Percentiles rank a stretch among this genome's conserved stretches.
These are phyloP conservation scores for Xylariales sp. DNA, from an alignment of 2,329 filamentous ascomycete genomes.

Conservation along the genomic window DNA sequence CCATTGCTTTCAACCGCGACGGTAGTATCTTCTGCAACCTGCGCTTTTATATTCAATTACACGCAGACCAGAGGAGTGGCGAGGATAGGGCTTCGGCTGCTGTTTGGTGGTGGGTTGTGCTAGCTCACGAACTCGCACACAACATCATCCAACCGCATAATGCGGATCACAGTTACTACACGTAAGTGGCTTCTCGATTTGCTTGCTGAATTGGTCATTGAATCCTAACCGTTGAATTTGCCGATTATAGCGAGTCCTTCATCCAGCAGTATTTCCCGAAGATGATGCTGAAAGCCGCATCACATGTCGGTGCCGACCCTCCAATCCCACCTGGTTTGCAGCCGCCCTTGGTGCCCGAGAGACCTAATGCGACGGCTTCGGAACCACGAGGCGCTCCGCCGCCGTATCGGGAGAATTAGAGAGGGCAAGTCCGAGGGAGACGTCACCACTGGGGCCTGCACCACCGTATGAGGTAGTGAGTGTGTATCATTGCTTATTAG, in stretches of 20 bases:
- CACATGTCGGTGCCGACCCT: conserved; percentile 33
- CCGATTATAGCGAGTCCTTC: conserved; percentile 72
- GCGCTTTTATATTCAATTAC: conserved; percentile 84
- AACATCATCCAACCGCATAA: conserved; percentile 86
- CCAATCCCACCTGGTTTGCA: conserved; percentile 18
- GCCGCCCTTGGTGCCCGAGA: conserved; percentile 24
- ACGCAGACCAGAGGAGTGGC: conserved; percentile 63
- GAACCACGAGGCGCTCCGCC: conserved; percentile 27
- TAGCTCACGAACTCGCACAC: conserved; percentile 95
- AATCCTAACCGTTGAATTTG: conserved; percentile 7
- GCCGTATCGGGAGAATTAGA: conserved; percentile 37
- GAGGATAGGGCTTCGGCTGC: conserved; percentile 74
- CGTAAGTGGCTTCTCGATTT: conserved; percentile 58
- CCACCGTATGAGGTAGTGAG: neutral
- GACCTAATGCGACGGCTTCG: neutral
- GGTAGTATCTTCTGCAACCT: conserved; percentile 96
- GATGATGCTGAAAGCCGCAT: conserved; percentile 68
- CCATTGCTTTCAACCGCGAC: conserved; percentile 91
- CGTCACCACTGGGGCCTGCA: neutral
- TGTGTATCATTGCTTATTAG: neutral
- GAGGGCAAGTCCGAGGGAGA: conserved; percentile 14
- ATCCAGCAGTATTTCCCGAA: conserved; percentile 80
- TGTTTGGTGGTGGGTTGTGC: conserved; percentile 93
- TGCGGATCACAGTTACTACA: conserved; percentile 85
- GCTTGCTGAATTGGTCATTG: neutral